Percentiles rank a stretch among this genome's conserved stretches.
Conservation (phyloP, 805 yeast genomes). For the Yarrowia deformans region DNA sequence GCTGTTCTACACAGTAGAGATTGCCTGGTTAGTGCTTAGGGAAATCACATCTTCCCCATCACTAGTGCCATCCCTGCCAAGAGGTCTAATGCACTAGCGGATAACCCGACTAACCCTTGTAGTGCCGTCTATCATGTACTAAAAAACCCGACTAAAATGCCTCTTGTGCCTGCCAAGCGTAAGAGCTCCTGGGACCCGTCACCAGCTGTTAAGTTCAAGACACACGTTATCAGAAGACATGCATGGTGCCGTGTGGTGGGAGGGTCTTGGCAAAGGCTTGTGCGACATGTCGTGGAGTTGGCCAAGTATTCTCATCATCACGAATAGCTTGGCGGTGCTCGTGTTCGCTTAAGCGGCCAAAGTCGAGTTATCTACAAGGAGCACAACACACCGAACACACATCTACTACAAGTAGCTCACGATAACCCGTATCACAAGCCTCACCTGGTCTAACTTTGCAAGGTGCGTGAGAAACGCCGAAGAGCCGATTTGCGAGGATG, state of each 20-base stretch:
- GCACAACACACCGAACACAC: no score
- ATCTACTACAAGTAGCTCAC: neutral
- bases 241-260: slow-evolving; percentile 35
- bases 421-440: slow-evolving; percentile 17
- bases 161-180: slow-evolving; percentile 22
- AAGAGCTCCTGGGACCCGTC: neutral
- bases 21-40: no score
- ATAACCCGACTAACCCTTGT: slow-evolving; percentile 4
- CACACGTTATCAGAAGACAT: slow-evolving; percentile 32
- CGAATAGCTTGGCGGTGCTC: neutral
- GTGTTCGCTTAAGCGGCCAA: neutral
- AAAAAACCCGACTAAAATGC: neutral
- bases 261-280: slow-evolving; percentile 20
- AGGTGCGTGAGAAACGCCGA: slow-evolving; percentile 24
- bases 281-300: neutral
- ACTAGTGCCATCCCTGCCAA: no score
- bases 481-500: slow-evolving; percentile 1
- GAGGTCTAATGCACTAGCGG: neutral
- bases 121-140: neutral
- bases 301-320: neutral
- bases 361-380: neutral
- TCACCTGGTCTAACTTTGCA: slow-evolving; percentile 5
- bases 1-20: no score
- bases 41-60: no score
- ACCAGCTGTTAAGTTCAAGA: neutral